Conservation (phyloP, 2,329 filamentous ascomycete species). For the Ascomycota sp. region DNA sequence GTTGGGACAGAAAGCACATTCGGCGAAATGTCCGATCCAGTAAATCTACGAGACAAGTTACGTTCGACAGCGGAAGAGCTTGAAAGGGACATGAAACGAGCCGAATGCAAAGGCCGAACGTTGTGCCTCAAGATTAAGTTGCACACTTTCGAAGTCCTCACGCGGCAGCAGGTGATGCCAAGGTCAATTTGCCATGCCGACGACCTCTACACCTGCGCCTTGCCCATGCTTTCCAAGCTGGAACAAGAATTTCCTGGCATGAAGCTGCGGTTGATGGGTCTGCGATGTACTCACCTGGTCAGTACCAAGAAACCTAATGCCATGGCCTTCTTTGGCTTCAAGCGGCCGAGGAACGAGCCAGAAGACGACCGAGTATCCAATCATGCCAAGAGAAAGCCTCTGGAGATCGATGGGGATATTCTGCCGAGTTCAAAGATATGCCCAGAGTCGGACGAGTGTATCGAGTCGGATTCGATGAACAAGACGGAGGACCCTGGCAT, state of each 20-base stretch:
- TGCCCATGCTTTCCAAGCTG: slow-evolving; percentile 69
- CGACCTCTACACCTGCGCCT: slow-evolving; percentile 61
- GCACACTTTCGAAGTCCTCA: slow-evolving; percentile 82
- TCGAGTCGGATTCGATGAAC: not conserved
- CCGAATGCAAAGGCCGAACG: slow-evolving; percentile 75
- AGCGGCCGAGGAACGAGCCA: slow-evolving; percentile 10
- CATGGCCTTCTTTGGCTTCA: slow-evolving; percentile 58
- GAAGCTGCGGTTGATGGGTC: slow-evolving; percentile 67
- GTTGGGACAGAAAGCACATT: slow-evolving; percentile 92
- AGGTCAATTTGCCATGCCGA: slow-evolving; percentile 53
- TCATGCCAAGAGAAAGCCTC: slow-evolving; percentile 15
- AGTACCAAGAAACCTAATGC: slow-evolving; percentile 67
- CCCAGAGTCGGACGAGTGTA: too few relatives aligned
- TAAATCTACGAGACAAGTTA: slow-evolving; percentile 55
- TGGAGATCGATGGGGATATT: slow-evolving; percentile 6
- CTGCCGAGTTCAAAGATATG: too few relatives aligned
- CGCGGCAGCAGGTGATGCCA: slow-evolving; percentile 56
- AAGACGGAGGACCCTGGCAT: not conserved
- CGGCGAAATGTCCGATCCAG: slow-evolving; percentile 49
- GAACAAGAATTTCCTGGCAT: slow-evolving; percentile 66
- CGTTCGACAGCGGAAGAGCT: slow-evolving; percentile 66
- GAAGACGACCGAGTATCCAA: slow-evolving; percentile 4
- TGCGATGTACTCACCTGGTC: slow-evolving; percentile 72
- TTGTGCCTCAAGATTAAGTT: slow-evolving; percentile 83
- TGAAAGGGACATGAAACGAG: slow-evolving; percentile 62